Evolutionary conservation across 148 eudicot species (phyloP).

Genomic region (Amaranthus palmeri): DNA sequence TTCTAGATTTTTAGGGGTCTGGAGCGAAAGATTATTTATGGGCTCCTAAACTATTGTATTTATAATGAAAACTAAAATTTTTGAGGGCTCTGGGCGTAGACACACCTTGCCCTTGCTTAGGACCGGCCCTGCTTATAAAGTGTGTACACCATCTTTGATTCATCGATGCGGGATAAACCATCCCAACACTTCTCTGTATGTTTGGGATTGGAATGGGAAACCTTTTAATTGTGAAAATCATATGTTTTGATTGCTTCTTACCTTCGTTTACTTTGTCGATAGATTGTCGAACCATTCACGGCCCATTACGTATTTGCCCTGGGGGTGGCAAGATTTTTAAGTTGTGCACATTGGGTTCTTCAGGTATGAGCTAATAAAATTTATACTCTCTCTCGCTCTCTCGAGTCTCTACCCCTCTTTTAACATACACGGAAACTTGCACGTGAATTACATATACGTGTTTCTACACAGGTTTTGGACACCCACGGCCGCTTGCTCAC

Average conservation of each 20-base stretch:
- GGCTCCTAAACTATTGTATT: no score
- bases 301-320: slow-evolving; percentile 52
- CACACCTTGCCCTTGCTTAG: no score
- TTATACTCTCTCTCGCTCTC: not conserved
- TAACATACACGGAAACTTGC: no score
- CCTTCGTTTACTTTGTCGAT: not conserved
- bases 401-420: not conserved
- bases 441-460: not conserved
- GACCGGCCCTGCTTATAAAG: no score
- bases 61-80: no score
- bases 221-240: no score
- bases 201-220: not conserved
- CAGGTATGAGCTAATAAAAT: slow-evolving; percentile 28
- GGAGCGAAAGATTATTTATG: no score
- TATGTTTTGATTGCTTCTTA: not conserved
- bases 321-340: slow-evolving; percentile 49
- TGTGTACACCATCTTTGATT: no score
- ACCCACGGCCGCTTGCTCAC: slow-evolving; percentile 38
- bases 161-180: no score
- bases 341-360: slow-evolving; percentile 55
- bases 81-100: no score
- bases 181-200: no score
- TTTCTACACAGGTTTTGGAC: slow-evolving; percentile 30
- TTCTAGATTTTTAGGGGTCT: no score
- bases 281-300: slow-evolving; percentile 55